Base-by-base conservation (phyloP, 768 basidiomycete species). In the Phanerochaete sordida region DNA sequence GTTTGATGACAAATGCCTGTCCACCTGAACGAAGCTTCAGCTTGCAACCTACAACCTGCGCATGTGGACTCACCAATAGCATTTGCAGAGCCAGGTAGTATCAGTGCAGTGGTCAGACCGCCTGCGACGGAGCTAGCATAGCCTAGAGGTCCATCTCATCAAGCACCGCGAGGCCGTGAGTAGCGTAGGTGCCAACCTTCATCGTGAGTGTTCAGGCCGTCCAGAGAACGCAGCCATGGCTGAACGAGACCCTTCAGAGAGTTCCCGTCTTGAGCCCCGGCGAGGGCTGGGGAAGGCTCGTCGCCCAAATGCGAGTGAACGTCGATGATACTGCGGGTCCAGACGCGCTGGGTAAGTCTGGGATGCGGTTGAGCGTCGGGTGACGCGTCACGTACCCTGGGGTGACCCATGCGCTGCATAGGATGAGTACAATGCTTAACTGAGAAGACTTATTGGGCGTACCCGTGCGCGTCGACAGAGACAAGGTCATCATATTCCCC, bases 191-290 rank as follows among this genome's bases (percentile, higher is more conserved):
- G 4, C 39, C 19, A 11, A 50, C 61, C 61, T 27, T 69, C 70
- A 69, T 92, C 90, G 59, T 89, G 89, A 0, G 87, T 90, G 69
- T 92, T 91, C 63, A 92, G 67, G 0, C 80, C 89, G 62, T 92
- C 89, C n/a, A 91, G 71, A 8, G 84, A 84, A 28, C 89, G 79
- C 13, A 92, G 72, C 84, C 84, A 88, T 2, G 88, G 86, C 39
- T 79, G 71, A 7, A 81, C 76, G 13, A 80, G 73, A 26, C 77
- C 81, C 8, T 83, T 77, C 11, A 62, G 30, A 1, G 88, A 90
- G 69, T 89, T 87, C 12, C 65, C 72, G 61, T 91, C 90, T 0
- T 59, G 33, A 1, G 83, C 76, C 30, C 84, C 80, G 44, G 45
- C 28, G 8, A 65, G 55, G 1, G 24, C 35, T 4, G 70, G 71